These are phyloP conservation scores for Lactarius quietus DNA, from an alignment of 768 basidiomycete genomes.

Conservation along the genomic window DNA sequence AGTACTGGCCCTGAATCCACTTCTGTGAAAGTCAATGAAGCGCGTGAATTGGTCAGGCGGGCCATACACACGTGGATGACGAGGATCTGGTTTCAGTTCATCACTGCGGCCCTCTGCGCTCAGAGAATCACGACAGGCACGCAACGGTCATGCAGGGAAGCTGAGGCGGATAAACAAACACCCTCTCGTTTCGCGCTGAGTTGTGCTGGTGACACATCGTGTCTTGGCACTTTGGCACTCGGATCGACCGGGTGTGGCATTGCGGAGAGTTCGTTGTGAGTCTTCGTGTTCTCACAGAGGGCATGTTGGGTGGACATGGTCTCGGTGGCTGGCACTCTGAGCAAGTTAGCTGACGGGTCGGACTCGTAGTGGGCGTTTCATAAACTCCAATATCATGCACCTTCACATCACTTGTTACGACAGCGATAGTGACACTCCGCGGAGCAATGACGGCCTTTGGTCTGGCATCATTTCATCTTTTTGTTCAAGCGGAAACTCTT, in stretches of 20 bases:
- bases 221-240: neutral
- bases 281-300: neutral
- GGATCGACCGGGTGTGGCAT: constrained; percentile 7
- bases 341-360: neutral
- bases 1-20: neutral
- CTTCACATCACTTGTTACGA: neutral
- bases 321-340: neutral
- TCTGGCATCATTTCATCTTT: neutral
- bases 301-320: neutral
- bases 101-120: neutral
- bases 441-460: neutral
- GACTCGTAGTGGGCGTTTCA: neutral
- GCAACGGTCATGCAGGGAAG: neutral
- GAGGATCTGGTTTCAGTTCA: neutral
- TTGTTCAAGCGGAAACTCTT: neutral
- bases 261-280: neutral
- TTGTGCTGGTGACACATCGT: neutral
- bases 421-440: neutral
- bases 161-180: neutral
- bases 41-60: neutral
- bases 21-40: neutral
- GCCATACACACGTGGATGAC: too few relatives aligned
- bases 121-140: neutral
- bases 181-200: neutral
- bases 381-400: too few relatives aligned